Conservation (phyloP, 83 land plant genomes). For the Diphasiastrum complanatum region DNA sequence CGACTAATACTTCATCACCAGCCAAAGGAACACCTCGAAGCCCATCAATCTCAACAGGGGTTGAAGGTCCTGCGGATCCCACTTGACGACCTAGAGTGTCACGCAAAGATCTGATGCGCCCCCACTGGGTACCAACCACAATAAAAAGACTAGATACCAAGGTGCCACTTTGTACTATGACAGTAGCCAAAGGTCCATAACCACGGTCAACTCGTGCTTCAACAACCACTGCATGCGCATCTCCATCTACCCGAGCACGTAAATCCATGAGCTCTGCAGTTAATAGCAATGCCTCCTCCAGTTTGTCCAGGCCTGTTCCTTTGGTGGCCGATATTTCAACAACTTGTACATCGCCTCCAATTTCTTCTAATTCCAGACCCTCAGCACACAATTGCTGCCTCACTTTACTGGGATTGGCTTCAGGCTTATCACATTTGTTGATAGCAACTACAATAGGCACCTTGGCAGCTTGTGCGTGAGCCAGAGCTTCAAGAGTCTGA, state of each 20-base stretch:
- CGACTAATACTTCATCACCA: constrained; percentile 85
- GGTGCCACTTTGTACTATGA: constrained; percentile 77
- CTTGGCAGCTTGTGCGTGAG: constrained; percentile 76
- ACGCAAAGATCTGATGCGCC: constrained; percentile 66
- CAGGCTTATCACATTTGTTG: constrained; percentile 85
- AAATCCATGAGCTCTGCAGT: constrained; percentile 96
- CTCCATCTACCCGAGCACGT: constrained; percentile 64
- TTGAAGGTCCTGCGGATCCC: constrained; percentile 56
- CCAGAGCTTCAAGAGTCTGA: constrained; percentile 91
- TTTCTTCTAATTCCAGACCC: constrained; percentile 79
- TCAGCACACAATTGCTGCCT: constrained; percentile 66
- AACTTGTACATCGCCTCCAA: constrained; percentile 93
- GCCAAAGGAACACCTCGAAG: constrained; percentile 88
- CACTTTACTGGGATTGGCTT: constrained; percentile 78
- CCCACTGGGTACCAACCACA: constrained; percentile 96
- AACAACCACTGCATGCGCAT: constrained; percentile 91
- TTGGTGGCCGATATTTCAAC: constrained; percentile 75
- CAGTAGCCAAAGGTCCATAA: constrained; percentile 86
- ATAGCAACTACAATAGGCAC: constrained; percentile 94
- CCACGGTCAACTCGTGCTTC: constrained; percentile 94
- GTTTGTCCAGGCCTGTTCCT: constrained; percentile 61
- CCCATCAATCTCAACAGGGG: constrained; percentile 91
- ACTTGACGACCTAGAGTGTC: constrained; percentile 52
- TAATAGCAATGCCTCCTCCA: constrained; percentile 86
- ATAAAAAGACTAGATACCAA: constrained; percentile 60